Conservation (phyloP, 169 alveolate genomes). For the Toxoplasma gondii region DNA sequence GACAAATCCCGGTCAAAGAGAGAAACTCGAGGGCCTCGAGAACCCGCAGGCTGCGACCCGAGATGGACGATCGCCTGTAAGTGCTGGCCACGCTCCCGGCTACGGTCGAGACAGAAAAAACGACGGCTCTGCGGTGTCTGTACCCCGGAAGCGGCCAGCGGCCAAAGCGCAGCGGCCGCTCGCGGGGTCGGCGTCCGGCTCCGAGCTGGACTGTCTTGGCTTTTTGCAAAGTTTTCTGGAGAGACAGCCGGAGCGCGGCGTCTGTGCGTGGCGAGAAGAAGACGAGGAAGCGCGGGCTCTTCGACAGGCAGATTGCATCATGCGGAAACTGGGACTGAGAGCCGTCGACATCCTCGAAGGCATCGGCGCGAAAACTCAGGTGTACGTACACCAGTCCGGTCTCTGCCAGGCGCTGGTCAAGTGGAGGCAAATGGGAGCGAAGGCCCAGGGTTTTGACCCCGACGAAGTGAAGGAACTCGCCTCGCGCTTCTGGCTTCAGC, state of each 20-base stretch:
- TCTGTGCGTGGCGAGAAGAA: background rate
- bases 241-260: background rate
- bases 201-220: background rate
- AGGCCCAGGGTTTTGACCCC: conserved; percentile 60
- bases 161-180: background rate
- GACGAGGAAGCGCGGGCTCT: background rate
- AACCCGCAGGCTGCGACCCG: background rate
- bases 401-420: conserved; percentile 51
- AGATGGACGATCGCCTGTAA: background rate
- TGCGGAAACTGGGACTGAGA: background rate
- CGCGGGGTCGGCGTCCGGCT: background rate
- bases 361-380: conserved; percentile 21
- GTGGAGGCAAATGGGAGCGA: conserved; percentile 41
- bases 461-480: conserved; percentile 65
- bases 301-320: background rate
- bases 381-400: conserved; percentile 26
- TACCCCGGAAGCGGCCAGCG: background rate
- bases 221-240: background rate
- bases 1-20: background rate
- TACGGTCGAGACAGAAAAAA: background rate
- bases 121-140: background rate
- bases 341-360: conserved; percentile 15
- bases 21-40: background rate
- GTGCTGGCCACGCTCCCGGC: background rate
- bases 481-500: conserved; percentile 53